A percentile compares a stretch with the other conserved stretches of the same genome.
Conservation (phyloP, 2,329 filamentous ascomycete species). For the Aspergillus sojae region DNA sequence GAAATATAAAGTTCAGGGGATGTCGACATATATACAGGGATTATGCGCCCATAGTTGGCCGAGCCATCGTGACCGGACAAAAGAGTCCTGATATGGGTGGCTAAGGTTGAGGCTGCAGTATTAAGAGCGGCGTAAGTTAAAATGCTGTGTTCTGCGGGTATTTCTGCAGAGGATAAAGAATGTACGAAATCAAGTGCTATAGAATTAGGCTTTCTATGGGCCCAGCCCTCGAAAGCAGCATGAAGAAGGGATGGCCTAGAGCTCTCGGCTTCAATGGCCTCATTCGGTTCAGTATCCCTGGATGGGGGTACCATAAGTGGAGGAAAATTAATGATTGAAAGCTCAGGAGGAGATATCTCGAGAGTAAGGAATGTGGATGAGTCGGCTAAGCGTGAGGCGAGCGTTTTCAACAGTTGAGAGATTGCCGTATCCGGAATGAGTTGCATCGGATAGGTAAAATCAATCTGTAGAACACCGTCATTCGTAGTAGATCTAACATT, state of each 20-base stretch:
- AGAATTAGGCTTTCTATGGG: slow-evolving; percentile 21
- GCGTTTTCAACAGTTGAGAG: slow-evolving; percentile 23
- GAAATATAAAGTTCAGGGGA: slow-evolving; percentile 42
- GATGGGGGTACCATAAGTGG: slow-evolving; percentile 26
- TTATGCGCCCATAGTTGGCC: slow-evolving; percentile 19
- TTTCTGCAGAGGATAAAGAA: slow-evolving; percentile 21
- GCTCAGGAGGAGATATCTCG: slow-evolving; percentile 13
- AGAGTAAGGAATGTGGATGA: slow-evolving; percentile 15
- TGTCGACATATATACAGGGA: slow-evolving; percentile 34
- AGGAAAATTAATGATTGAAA: slow-evolving; percentile 32
- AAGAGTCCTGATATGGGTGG: slow-evolving; percentile 20
- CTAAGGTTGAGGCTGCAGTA: slow-evolving; percentile 25
- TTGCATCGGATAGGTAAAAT: slow-evolving; percentile 21
- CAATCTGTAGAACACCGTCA: slow-evolving; percentile 13
- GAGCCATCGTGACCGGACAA: slow-evolving; percentile 4
- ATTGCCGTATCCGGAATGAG: slow-evolving; percentile 24
- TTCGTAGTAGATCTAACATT: slow-evolving; percentile 10
- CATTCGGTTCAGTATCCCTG: slow-evolving; percentile 9
- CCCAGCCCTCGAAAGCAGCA: slow-evolving; percentile 30
- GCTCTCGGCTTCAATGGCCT: slow-evolving; percentile 3
- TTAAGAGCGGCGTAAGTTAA: slow-evolving; percentile 30
- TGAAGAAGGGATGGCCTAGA: slow-evolving; percentile 25
- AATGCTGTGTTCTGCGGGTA: slow-evolving; percentile 25
- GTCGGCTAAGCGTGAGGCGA: slow-evolving; percentile 17
- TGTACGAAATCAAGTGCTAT: slow-evolving; percentile 33